Percentiles rank a stretch among this genome's conserved stretches.
Conservation (phyloP, 306 rosid genomes). For the Purshia tridentata region DNA sequence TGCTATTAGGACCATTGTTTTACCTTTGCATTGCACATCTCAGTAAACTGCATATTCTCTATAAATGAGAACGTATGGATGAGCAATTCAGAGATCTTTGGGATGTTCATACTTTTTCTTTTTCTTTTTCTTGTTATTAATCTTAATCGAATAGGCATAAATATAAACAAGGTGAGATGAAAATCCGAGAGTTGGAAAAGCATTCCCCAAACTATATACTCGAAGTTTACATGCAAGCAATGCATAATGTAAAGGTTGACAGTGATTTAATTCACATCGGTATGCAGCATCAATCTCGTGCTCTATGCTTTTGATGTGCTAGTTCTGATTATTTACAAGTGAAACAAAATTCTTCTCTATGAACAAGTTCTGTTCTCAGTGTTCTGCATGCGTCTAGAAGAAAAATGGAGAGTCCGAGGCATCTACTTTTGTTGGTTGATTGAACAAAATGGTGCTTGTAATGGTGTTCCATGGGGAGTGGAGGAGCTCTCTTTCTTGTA, state of each 20-base stretch:
- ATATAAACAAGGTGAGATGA: neutral
- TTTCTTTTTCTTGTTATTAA: neutral
- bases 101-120: too few species aligned
- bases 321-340: slow-evolving; percentile 11
- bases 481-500: slow-evolving; percentile 49
- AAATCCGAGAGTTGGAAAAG: neutral
- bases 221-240: neutral
- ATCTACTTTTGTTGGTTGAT: slow-evolving; percentile 6
- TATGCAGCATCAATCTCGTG: slow-evolving; percentile 3
- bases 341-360: neutral
- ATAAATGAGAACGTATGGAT: too few species aligned
- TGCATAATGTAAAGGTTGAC: neutral
- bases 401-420: neutral
- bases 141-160: neutral
- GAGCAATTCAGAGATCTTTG: too few species aligned
- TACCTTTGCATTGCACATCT: neutral
- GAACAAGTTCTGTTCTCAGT: neutral
- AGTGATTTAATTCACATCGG: neutral
- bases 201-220: neutral
- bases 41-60: too few species aligned
- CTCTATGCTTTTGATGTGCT: slow-evolving; percentile 2
- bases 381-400: neutral
- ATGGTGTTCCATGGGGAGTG: slow-evolving; percentile 23
- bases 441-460: slow-evolving; percentile 10
- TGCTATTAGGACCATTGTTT: neutral